Conservation (phyloP, 1,284 basidiomycete genomes). For the Cutaneotrichosporon sp. region DNA sequence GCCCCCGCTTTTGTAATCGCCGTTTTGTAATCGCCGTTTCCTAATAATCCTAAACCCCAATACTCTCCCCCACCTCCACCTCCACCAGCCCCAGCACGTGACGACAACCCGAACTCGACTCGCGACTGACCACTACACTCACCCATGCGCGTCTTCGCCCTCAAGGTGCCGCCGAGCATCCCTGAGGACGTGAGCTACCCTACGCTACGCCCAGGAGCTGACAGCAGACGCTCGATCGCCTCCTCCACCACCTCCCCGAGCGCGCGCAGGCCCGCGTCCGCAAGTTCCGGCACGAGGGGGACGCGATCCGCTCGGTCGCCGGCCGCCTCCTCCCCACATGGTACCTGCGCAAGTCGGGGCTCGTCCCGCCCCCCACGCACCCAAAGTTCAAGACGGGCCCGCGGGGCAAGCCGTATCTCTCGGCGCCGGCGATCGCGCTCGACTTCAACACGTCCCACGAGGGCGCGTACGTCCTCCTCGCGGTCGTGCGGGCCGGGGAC, state of each 20-base stretch:
- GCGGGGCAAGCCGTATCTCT: constrained; percentile 44
- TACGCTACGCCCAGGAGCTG: neutral
- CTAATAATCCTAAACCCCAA: too few relatives aligned
- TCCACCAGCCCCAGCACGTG: neutral
- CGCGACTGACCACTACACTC: neutral
- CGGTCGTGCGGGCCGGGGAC: constrained; percentile 19
- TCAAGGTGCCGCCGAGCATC: constrained; percentile 19
- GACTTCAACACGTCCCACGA: constrained; percentile 51
- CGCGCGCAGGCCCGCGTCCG: constrained; percentile 31
- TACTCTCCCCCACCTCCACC: neutral
- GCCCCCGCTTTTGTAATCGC: neutral
- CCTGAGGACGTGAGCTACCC: constrained; percentile 17
- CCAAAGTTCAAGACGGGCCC: constrained; percentile 28
- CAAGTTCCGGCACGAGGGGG: constrained; percentile 35
- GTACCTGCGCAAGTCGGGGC: constrained; percentile 30
- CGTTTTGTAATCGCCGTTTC: too few relatives aligned
- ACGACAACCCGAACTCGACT: too few relatives aligned
- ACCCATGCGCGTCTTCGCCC: constrained; percentile 19
- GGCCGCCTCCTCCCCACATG: constrained; percentile 41
- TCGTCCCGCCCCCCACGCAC: constrained; percentile 17
- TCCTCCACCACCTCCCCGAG: constrained; percentile 28
- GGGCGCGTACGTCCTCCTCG: constrained; percentile 38
- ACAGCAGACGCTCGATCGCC: constrained; percentile 30
- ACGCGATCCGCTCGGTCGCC: constrained; percentile 37
- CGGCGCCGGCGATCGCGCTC: constrained; percentile 28